phyloP scores from a whole-genome alignment of 805 yeast genomes.

The Ogataea populi-albae region DNA sequence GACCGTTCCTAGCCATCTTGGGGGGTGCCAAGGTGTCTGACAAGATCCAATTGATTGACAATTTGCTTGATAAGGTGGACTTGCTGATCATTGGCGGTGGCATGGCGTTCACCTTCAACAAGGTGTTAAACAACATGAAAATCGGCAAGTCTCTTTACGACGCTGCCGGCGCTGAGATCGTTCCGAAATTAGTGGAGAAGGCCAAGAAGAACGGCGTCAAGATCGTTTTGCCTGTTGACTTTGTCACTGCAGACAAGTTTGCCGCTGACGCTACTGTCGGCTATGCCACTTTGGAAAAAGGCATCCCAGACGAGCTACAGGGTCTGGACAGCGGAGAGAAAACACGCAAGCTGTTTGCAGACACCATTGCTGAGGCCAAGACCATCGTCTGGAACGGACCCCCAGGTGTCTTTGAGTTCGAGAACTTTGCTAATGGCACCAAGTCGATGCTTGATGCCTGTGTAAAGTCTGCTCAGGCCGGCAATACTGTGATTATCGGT shows the following conservation, averaged over 20 bases:
- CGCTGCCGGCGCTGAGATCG: conserved; percentile 92
- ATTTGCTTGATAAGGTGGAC: conserved; percentile 93
- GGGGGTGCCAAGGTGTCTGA: conserved; percentile 99
- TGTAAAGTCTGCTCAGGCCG: conserved; percentile 80
- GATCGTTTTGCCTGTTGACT: conserved; percentile 92
- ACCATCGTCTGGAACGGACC: conserved; percentile 99
- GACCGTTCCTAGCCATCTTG: conserved; percentile 97
- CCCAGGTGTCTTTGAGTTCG: conserved; percentile 99
- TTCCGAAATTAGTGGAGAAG: conserved; percentile 87
- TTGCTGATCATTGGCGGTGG: conserved; percentile 97
- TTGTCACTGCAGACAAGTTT: conserved; percentile 92
- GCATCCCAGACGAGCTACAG: conserved; percentile 93
- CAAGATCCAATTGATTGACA: conserved; percentile 97
- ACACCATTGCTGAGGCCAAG: conserved; percentile 87
- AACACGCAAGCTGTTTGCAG: conserved; percentile 74
- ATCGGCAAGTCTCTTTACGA: conserved; percentile 94
- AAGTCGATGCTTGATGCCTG: conserved; percentile 85
- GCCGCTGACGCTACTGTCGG: conserved; percentile 86
- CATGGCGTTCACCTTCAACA: conserved; percentile 99
- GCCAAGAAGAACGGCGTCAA: conserved; percentile 96
- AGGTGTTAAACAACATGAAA: conserved; percentile 77
- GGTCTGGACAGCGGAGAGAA: conserved; percentile 97
- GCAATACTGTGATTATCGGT: conserved; percentile 95
- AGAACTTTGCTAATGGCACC: conserved; percentile 87
- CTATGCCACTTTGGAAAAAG: conserved; percentile 80